Base-by-base conservation (phyloP, 139 green algal genomes). In the Yamagishiella unicocca region DNA sequence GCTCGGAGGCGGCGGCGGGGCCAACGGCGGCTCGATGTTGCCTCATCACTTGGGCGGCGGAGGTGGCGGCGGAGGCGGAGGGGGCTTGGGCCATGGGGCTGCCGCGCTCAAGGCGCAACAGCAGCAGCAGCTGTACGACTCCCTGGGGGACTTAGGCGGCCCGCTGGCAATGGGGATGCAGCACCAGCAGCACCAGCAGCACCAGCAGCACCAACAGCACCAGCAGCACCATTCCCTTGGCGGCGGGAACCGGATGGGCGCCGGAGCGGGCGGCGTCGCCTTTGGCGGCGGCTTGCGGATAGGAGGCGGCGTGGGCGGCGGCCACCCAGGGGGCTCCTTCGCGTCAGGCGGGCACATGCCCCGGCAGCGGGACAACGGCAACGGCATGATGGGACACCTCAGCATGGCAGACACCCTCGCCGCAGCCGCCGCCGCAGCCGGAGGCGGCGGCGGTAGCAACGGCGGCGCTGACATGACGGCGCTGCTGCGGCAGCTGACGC, bases 401-500 rank as follows among this genome's bases (percentile, higher is more conserved):
- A n/a, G n/a, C n/a, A n/a, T n/a, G n/a, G n/a, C n/a, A n/a, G n/a
- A n/a, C n/a, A n/a, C n/a, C n/a, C n/a, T n/a, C n/a, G n/a, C n/a
- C n/a, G n/a, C n/a, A n/a, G n/a, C n/a, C n/a, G n/a, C n/a, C n/a
- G n/a, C n/a, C n/a, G n/a, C n/a, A n/a, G n/a, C n/a, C n/a, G 67
- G 66, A 33, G 66, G 67, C 12, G 76, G 76, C 53, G 53, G 53
- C 54, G 53, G 24, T 7, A 64, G 17, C 19, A 58, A 38, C 35
- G 73, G 73, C 27, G 73, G 46, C 25, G 42, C 73, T 31, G 73
- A 29, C 14, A 45, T 45, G 7, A 42, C 71, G 45, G 73, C 31
- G 43, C 29, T 81, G 73, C 73, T 81, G 43, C 42, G 73, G 27
- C 73, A 64, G 46, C 73, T 66, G 73, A 19, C 45, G 43, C 73